Conservation (phyloP, 257 asterid species). For the Solanum chiquidenum region DNA sequence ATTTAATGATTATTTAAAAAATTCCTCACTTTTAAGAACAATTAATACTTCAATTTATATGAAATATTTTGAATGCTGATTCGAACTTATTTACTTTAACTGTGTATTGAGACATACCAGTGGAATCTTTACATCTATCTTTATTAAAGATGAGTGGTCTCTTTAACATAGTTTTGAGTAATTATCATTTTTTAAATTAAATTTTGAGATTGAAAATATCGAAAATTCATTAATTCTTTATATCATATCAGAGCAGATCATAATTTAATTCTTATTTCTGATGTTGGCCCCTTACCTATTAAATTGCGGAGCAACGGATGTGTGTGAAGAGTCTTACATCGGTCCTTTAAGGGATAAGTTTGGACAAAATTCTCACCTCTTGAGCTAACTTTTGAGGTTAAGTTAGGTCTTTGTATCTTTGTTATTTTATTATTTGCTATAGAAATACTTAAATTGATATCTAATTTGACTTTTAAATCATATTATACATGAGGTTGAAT, state of each 20-base stretch:
- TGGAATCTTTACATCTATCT: too few relatives aligned
- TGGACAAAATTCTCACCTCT: too few relatives aligned
- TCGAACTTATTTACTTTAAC: background rate
- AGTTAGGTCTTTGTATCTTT: background rate
- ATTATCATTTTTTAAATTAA: too few relatives aligned
- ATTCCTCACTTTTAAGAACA: background rate
- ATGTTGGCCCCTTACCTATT: background rate
- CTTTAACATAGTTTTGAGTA: too few relatives aligned
- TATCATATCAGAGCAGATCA: too few relatives aligned
- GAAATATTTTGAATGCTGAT: background rate
- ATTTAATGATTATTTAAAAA: background rate
- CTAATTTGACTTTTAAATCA: background rate
- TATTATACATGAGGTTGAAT: background rate
- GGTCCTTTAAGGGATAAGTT: too few relatives aligned
- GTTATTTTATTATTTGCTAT: background rate
- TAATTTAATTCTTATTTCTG: too few relatives aligned
- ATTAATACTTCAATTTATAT: background rate
- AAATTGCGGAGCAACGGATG: background rate
- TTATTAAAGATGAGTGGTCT: too few relatives aligned
- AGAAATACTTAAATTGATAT: background rate
- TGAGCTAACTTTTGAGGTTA: too few relatives aligned
- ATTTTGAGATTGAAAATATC: too few relatives aligned
- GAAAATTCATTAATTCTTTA: too few relatives aligned
- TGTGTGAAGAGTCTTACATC: background rate
- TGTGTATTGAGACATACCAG: too few relatives aligned